phyloP scores from a whole-genome alignment of 2,329 filamentous ascomycete species.

The Nothophaeocryptopus gaeumannii region DNA sequence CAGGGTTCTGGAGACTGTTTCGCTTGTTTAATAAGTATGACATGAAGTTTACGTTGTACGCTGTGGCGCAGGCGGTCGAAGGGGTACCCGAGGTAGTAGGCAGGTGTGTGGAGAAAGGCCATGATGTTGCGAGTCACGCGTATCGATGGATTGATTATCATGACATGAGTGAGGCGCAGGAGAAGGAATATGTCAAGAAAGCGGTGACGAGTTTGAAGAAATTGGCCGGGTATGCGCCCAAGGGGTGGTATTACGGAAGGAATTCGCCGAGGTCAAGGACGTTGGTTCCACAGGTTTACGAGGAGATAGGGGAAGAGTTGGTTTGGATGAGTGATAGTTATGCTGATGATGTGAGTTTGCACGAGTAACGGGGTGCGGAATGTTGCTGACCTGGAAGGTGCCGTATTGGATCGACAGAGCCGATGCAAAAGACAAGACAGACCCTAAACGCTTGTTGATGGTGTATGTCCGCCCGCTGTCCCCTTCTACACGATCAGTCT shows the following conservation, averaged over 20 bases:
- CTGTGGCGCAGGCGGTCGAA: constrained; percentile 50
- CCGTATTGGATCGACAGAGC: constrained; percentile 57
- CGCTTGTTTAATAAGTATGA: constrained; percentile 48
- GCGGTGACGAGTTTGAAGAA: constrained; percentile 42
- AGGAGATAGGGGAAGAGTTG: constrained; percentile 53
- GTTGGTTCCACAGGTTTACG: constrained; percentile 51
- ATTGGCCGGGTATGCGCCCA: constrained; percentile 47
- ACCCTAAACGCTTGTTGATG: constrained; percentile 51
- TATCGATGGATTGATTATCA: constrained; percentile 55
- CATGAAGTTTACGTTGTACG: constrained; percentile 53
- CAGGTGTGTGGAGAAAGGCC: constrained; percentile 50
- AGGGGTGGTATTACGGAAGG: constrained; percentile 53
- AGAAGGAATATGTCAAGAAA: constrained; percentile 49
- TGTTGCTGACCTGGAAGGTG: constrained; percentile 26
- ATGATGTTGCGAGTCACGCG: constrained; percentile 52
- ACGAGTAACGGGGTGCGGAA: no score
- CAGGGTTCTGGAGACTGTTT: constrained; percentile 52
- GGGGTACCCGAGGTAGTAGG: constrained; percentile 48
- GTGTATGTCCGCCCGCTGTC: constrained; percentile 27
- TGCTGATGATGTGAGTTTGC: constrained; percentile 45
- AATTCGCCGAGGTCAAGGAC: constrained; percentile 46
- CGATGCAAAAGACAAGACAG: constrained; percentile 40
- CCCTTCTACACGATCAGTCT: neutral
- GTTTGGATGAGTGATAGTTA: constrained; percentile 54
- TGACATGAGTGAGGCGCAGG: constrained; percentile 45